A percentile compares a stretch with the other conserved stretches of the same genome.
These are phyloP conservation scores for Rhododendron williamsianum DNA, from an alignment of 148 eudicot species.

Conservation along the genomic window DNA sequence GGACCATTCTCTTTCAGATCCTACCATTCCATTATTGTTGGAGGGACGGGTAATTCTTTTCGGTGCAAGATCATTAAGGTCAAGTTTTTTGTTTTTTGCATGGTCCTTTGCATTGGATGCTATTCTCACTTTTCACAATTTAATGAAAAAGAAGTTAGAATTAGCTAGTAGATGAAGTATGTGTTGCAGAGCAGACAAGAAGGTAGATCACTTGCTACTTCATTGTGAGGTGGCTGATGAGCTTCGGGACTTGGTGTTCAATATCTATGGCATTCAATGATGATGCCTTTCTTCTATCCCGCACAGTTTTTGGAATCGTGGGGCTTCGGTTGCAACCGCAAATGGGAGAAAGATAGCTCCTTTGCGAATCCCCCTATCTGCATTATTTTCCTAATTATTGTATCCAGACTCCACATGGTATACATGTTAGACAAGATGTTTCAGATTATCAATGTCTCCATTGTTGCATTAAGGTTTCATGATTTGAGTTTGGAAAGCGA, in stretches of 20 bases:
- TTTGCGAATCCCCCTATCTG: neutral
- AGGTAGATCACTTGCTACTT: neutral
- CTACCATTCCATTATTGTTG: neutral
- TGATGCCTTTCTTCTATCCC: neutral
- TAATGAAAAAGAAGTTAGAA: neutral
- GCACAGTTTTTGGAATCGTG: neutral
- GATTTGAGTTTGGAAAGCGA: neutral
- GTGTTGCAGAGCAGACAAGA: neutral
- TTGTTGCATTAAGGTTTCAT: neutral
- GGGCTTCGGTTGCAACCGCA: neutral
- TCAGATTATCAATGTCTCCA: neutral
- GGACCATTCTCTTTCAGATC: neutral
- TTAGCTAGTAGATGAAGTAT: neutral
- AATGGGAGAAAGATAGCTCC: neutral
- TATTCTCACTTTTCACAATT: neutral
- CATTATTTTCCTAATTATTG: neutral
- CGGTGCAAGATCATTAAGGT: neutral
- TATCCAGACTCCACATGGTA: neutral
- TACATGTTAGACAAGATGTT: neutral
- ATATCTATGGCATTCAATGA: neutral
- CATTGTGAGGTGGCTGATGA: neutral
- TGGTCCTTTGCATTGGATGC: neutral
- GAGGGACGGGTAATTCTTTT: neutral
- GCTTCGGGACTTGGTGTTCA: neutral
- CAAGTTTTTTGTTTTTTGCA: neutral